phyloP scores from a whole-genome alignment of 441 rosid genomes.

The Syzygium syzygioides region DNA sequence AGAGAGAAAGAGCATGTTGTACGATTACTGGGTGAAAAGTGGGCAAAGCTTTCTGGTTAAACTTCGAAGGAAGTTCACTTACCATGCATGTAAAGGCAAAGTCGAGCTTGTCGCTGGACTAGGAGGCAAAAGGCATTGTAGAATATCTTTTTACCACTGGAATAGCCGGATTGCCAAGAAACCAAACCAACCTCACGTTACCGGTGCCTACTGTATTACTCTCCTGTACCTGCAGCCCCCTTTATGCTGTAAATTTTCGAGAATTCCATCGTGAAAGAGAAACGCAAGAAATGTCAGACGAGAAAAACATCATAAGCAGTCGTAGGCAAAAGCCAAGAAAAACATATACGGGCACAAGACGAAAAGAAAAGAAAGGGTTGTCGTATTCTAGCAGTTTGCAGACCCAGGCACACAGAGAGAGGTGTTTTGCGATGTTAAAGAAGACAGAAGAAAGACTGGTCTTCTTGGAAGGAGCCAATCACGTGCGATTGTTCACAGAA shows the following conservation, averaged over 20 bases:
- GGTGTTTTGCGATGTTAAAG: not conserved
- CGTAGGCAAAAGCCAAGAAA: not conserved
- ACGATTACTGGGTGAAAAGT: not conserved
- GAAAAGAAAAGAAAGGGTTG: not conserved
- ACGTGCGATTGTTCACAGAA: not conserved
- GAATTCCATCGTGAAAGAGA: not conserved
- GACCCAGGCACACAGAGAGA: not conserved
- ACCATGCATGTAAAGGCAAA: constrained; percentile 45
- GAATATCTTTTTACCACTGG: not conserved
- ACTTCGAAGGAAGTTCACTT: constrained; percentile 25
- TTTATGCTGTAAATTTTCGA: not conserved
- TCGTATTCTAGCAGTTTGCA: not conserved
- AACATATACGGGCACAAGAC: not conserved
- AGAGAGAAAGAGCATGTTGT: not conserved
- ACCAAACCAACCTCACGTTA: not conserved
- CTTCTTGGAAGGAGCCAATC: not conserved
- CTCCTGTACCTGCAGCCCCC: not conserved
- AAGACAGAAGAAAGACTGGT: not conserved
- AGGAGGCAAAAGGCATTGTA: constrained; percentile 38
- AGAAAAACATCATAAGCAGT: not conserved
- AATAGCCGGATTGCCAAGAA: not conserved
- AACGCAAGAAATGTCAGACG: not conserved
- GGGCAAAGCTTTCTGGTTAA: not conserved
- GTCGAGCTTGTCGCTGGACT: constrained; percentile 22
- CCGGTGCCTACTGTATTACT: not conserved